Conservation (phyloP, 1,284 basidiomycete species). For the Somion occarium region DNA sequence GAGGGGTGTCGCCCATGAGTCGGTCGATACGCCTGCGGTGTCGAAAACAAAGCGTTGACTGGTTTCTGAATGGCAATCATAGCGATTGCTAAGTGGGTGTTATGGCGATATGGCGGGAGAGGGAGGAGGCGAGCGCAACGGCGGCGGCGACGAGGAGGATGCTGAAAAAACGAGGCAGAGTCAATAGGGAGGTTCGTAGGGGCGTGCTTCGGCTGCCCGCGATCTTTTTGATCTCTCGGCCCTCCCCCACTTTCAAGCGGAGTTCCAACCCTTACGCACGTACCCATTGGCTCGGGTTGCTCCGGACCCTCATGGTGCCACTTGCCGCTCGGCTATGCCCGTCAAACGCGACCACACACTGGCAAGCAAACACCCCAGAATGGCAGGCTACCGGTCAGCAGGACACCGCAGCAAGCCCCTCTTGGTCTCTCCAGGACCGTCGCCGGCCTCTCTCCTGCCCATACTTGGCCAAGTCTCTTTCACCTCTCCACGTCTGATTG, state of each 20-base stretch:
- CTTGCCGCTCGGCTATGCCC: neutral
- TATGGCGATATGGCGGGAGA: constrained; percentile 22
- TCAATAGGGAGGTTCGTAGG: constrained; percentile 20
- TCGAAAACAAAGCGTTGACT: constrained; percentile 31
- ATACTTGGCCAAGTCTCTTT: no score
- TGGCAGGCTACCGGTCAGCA: no score
- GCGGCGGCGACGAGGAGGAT: constrained; percentile 20
- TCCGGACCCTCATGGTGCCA: neutral
- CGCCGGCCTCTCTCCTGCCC: no score
- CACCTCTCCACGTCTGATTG: neutral
- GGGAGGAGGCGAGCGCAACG: constrained; percentile 23
- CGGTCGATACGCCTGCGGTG: constrained; percentile 36
- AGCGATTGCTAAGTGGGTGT: constrained; percentile 17
- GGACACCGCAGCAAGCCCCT: no score
- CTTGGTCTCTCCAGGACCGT: no score
- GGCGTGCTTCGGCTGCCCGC: neutral
- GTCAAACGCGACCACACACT: neutral
- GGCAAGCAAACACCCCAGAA: no score
- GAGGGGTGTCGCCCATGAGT: constrained; percentile 51
- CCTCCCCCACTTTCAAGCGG: no score
- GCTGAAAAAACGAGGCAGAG: constrained; percentile 18
- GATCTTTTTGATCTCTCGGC: neutral
- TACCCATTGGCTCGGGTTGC: neutral
- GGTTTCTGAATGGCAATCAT: constrained; percentile 69
- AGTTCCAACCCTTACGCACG: neutral